These are phyloP conservation scores for Zea mays DNA, from an alignment of 176 grass and related monocot species.

Conservation along the genomic window Zm-B73-REFERENCE-NAM-5.0 NC_050098.1:37148501-37149000, in stretches of 20 bases:
- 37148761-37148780: neutral
- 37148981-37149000: constrained; percentile 76
- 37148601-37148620: constrained; percentile 30
- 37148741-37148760: neutral
- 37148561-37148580: constrained; percentile 5
- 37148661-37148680: neutral
- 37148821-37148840: constrained; percentile 95
- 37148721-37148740: neutral
- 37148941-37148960: constrained; percentile 29
- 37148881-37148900: constrained; percentile 79
- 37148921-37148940: constrained; percentile 18
- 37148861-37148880: constrained; percentile 86
- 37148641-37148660: constrained; percentile 1
- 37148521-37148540: neutral
- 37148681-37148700: neutral
- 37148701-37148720: too few relatives aligned
- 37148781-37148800: constrained; percentile 37
- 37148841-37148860: constrained; percentile 80
- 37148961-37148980: constrained; percentile 61
- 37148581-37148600: neutral
- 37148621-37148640: constrained; percentile 32
- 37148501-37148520: constrained; percentile 26
- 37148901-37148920: constrained; percentile 61
- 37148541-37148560: neutral
- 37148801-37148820: constrained; percentile 57